Evolutionary conservation across 163 green algal genomes (phyloP), one percentile per base, ranked within the genome.

Genomic region (Chlorella variabilis): DNA sequence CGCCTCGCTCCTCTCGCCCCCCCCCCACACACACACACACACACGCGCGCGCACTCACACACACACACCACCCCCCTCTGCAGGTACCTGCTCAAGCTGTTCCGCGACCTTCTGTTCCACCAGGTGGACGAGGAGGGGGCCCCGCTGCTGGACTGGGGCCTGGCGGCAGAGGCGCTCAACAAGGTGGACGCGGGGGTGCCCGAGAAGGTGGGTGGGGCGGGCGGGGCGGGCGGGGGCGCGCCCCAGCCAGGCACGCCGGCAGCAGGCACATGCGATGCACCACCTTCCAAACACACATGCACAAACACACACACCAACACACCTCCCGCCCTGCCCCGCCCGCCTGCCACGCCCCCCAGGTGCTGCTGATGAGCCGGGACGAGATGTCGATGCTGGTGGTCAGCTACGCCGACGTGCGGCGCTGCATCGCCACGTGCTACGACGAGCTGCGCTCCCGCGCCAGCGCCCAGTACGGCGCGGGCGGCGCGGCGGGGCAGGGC

Each of bases 51-150:
- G 15, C 45, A 54, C 45, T 15, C 45, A n/a, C 18, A 9, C 54
- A 25, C 18, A 5, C 54, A 31, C 63, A 33, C 33, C 20, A 17
- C 66, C 23, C 45, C 41, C 49, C 8, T 38, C 83, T 74, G 95
- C 85, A 88, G 91, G 20, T 98, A 98, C 87, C 61, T 98, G 65
- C 80, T 98, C 33, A 96, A 96, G 84, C 91, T 98, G 13, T 98
- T 98, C 86, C 84, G 91, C 1, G 94, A 98, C 87, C 97, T 97
- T 87, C 83, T 98, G 61, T 97, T 98, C 78, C 94, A 98, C 85
- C 93, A 97, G 66, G 74, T 82, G 25, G 77, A 85, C 34, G 91
- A 94, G 75, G 90, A 93, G 34, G 94, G 93, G 0, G 78, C 59
- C 2, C 94, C 93, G 4, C 21, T 90, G 61, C 69, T 98, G 73